A percentile compares a stretch with the other conserved stretches of the same genome.
Evolutionary conservation across 2,329 filamentous ascomycete genomes (phyloP).

Genomic region (Calonectria leucothoes): DNA sequence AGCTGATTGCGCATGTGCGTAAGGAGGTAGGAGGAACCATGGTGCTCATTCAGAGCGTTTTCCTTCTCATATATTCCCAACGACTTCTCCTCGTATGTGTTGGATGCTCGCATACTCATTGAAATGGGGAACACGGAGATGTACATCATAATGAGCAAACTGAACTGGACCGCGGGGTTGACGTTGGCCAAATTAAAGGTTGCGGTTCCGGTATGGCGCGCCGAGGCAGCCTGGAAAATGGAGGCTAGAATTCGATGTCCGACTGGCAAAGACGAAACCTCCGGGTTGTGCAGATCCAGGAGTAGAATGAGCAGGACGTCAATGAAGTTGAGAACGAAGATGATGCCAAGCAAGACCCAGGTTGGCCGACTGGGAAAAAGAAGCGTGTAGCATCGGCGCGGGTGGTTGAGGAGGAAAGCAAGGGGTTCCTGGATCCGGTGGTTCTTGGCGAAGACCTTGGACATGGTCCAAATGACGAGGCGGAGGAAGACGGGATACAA

Average conservation of each 20-base stretch:
- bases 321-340: not conserved
- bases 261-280: constrained; percentile 47
- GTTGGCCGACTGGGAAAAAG: not conserved
- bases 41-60: constrained; percentile 37
- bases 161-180: constrained; percentile 66
- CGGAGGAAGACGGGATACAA: constrained; percentile 1
- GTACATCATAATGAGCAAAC: constrained; percentile 74
- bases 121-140: constrained; percentile 71
- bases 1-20: constrained; percentile 51
- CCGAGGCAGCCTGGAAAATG: constrained; percentile 67
- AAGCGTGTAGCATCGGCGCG: not conserved
- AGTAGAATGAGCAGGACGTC: not conserved
- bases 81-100: constrained; percentile 70
- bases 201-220: constrained; percentile 59
- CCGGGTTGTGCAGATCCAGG: not conserved
- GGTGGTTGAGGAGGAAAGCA: not conserved
- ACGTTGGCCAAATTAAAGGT: constrained; percentile 62
- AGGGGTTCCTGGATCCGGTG: not conserved
- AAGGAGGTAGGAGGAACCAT: constrained; percentile 43
- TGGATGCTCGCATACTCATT: constrained; percentile 69
- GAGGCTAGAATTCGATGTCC: constrained; percentile 64
- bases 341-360: not conserved
- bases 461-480: not conserved
- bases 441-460: not conserved
- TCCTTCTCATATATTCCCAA: constrained; percentile 65